Base-by-base conservation (phyloP, 768 basidiomycete species). In the Hysterangium stoloniferum region DNA sequence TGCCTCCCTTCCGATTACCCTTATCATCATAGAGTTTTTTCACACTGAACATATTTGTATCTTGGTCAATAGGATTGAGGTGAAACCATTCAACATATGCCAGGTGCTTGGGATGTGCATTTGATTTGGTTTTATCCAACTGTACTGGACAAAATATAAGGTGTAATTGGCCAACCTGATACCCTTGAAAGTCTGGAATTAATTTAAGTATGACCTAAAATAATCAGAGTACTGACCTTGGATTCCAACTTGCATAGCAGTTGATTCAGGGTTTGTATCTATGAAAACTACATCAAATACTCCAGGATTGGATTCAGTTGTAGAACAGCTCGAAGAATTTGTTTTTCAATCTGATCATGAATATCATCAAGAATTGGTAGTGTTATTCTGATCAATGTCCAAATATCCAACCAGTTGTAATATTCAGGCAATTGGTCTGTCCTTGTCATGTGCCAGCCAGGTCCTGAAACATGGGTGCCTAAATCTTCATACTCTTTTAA, bases 11-110 rank as follows among this genome's bases (percentile, higher is more conserved):
- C 7, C 13, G 8, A 25, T 25, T n/a, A 28, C 45, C 45, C 13
- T 12, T n/a, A n/a, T 31, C 13, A 32, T 46, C 32, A 12, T 17
- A n/a, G n/a, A 4, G 17, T 17, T 46, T 46, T 31, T 27, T 17
- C 12, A 46, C 4, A n/a, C 12, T 15, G n/a, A 32, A 46, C 45
- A 12, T 46, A 28, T 46, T 25, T 46, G 32, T 4, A 29, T 28
- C 32, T 29, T 20, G 32, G 32, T 28, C 27, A 46, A 17, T 17
- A n/a, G 13, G 11, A 2, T 4, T n/a, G n/a, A n/a, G n/a, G 8
- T 41, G 9, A 22, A 59, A 64, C 60, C 60, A 62, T 24, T 64
- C 53, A 17, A 64, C 31, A 34, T 63, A 64, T 1, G 61, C 59
- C n/a, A 63, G 53, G 22, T 41, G 33, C 17, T 9, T 11, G 0